phyloP scores from a whole-genome alignment of 2,329 filamentous ascomycete genomes.

The Diplodia mutila region DNA sequence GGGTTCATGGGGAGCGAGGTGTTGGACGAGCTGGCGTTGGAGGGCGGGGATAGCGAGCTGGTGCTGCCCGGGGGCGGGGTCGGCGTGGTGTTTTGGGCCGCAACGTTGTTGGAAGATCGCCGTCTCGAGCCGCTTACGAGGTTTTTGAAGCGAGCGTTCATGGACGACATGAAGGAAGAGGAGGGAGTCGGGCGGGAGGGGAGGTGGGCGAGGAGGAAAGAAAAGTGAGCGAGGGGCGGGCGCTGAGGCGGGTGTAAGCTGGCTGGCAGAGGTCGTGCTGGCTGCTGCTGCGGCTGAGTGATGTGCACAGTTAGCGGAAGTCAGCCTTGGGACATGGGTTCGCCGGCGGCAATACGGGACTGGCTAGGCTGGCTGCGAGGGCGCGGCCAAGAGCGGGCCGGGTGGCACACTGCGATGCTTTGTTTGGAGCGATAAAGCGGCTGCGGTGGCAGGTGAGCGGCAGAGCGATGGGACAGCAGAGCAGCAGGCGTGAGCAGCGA shows the following conservation, averaged over 20 bases:
- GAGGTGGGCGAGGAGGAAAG: conserved; percentile 10
- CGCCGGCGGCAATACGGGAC: conserved; percentile 19
- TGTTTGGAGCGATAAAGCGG: conserved; percentile 13
- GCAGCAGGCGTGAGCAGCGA: background rate
- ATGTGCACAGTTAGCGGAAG: conserved; percentile 24
- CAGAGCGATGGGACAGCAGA: conserved; percentile 1
- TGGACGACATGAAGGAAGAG: conserved; percentile 35
- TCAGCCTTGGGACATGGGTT: conserved; percentile 26
- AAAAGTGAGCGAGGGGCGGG: conserved; percentile 23
- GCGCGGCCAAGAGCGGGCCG: conserved; percentile 20
- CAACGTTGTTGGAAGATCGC: conserved; percentile 63
- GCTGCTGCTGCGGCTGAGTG: conserved; percentile 25
- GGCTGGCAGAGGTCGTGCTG: conserved; percentile 23
- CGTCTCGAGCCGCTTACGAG: conserved; percentile 77
- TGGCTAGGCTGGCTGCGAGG: conserved; percentile 17
- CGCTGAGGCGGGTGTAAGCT: conserved; percentile 16
- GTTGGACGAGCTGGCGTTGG: conserved; percentile 43
- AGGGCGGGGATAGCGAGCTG: conserved; percentile 44
- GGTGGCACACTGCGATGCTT: conserved; percentile 10
- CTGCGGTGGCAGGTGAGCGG: conserved; percentile 3
- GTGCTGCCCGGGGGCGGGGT: conserved; percentile 40
- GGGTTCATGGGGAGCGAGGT: conserved; percentile 56
- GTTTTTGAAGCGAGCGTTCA: conserved; percentile 75
- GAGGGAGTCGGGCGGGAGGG: conserved; percentile 31
- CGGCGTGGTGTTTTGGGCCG: conserved; percentile 42